Base-by-base conservation (phyloP, 2,329 filamentous ascomycete genomes). In the Aspergillus fumigatiaffinis region DNA sequence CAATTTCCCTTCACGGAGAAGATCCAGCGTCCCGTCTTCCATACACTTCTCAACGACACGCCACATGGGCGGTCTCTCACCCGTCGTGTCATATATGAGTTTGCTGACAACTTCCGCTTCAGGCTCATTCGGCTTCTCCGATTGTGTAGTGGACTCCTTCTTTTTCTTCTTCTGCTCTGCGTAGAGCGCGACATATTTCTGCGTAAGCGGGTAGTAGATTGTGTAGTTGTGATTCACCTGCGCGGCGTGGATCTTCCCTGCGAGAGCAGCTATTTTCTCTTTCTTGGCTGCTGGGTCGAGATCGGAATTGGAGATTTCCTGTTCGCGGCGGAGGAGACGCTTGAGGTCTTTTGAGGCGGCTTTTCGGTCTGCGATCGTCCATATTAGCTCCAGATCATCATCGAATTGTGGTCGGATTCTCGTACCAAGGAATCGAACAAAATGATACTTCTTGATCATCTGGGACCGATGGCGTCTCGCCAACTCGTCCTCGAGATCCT, bases 211-310 rank as follows among this genome's bases (percentile, higher is more conserved):
- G 60, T 81, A 85, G 68, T 85, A 87, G 42, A 83, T 77, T 7
- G 85, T 81, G 68, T 88, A 88, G 66, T 85, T 85, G 60, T 87
- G 69, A 66, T 87, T 84, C 23, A 86, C 79, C 53, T 82, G 79
- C 7, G 80, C 78, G 29, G 70, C 70, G 62, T 83, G 79, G 25
- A 83, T 71, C 52, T 73, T 72, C 47, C 63, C 52, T 3, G 59
- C 59, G 66, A 71, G 50, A 75, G 66, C 50, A 51, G 58, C 42
- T 56, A 63, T 44, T 44, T 51, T 61, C 53, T 60, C 72, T 54
- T 63, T 63, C 52, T 64, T 68, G 28, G 48, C 59, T 58, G 59
- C 70, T 66, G 63, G 71, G 57, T 52, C 61, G 47, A 63, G 17
- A 4, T 71, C 68, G 0, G 64, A 62, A 20, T 75, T 69, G 20